Percentiles rank a stretch among this genome's conserved stretches.
Conservation (phyloP, 1,284 basidiomycete genomes). For the Boletus nobilissimus region DNA sequence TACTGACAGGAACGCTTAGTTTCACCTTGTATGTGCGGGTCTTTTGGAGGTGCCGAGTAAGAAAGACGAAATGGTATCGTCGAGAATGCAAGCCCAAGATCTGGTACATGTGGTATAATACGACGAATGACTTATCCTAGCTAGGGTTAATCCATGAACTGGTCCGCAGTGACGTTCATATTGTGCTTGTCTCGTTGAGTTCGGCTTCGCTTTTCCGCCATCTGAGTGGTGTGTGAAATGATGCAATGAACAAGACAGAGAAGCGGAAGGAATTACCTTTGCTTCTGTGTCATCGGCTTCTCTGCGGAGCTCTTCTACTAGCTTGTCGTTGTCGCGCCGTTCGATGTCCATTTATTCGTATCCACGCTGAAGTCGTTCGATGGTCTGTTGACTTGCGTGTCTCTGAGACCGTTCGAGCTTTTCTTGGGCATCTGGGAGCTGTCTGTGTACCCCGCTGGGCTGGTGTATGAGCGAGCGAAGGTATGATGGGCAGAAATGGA, state of each 20-base stretch:
- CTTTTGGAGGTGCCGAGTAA: constrained; percentile 68
- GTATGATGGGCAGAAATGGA: neutral
- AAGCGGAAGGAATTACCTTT: constrained; percentile 55
- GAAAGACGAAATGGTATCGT: constrained; percentile 77
- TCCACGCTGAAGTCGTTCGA: constrained; percentile 77
- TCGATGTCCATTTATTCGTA: constrained; percentile 81
- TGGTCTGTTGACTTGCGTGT: constrained; percentile 74
- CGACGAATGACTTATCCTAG: constrained; percentile 34
- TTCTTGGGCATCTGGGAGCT: constrained; percentile 79
- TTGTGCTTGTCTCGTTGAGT: constrained; percentile 75
- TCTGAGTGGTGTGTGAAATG: constrained; percentile 54
- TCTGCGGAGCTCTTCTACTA: constrained; percentile 75
- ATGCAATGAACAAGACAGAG: neutral
- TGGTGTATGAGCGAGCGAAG: constrained; percentile 4
- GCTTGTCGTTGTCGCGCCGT: constrained; percentile 77
- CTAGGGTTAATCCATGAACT: constrained; percentile 25
- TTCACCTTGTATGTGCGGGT: constrained; percentile 78
- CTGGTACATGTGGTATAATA: constrained; percentile 36
- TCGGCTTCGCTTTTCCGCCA: constrained; percentile 78
- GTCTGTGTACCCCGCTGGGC: constrained; percentile 77
- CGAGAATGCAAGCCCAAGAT: constrained; percentile 60
- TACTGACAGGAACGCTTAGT: constrained; percentile 55
- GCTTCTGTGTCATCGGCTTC: constrained; percentile 72
- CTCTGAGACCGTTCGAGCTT: constrained; percentile 79
- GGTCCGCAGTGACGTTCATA: constrained; percentile 60